Conservation (phyloP, 257 asterid species). For the Perilla frutescens region DNA sequence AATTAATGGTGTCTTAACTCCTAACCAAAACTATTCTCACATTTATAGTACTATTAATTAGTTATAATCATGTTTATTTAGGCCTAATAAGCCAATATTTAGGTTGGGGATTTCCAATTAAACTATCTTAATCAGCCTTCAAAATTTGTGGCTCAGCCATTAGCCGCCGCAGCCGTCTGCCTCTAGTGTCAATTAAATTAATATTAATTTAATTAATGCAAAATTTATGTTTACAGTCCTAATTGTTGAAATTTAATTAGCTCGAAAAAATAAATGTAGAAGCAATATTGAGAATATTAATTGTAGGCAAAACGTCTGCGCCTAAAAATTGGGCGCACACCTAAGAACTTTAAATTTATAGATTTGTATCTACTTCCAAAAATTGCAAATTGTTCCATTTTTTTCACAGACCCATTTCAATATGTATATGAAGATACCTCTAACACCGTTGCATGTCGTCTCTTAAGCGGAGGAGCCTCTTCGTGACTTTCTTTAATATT, state of each 20-base stretch:
- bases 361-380: too few relatives aligned
- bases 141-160: conserved; percentile 23
- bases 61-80: conserved; percentile 24
- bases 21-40: background rate
- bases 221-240: background rate
- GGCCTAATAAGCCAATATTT: background rate
- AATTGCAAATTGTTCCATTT: too few relatives aligned
- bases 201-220: conserved; percentile 16
- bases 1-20: too few relatives aligned
- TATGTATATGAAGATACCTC: too few relatives aligned
- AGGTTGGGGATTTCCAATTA: conserved; percentile 12
- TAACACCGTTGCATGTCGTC: too few relatives aligned
- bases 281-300: background rate
- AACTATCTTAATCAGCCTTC: conserved; percentile 20
- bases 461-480: too few relatives aligned
- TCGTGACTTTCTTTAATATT: too few relatives aligned
- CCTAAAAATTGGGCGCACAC: too few relatives aligned
- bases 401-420: too few relatives aligned
- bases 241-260: background rate
- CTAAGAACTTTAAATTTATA: too few relatives aligned
- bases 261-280: background rate
- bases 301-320: too few relatives aligned
- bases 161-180: conserved; percentile 14
- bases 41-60: background rate
- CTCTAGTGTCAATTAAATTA: background rate